Percentiles rank a stretch among this genome's conserved stretches.
Conservation (phyloP, 345 rosid species). For the Linum usitatissimum region DNA sequence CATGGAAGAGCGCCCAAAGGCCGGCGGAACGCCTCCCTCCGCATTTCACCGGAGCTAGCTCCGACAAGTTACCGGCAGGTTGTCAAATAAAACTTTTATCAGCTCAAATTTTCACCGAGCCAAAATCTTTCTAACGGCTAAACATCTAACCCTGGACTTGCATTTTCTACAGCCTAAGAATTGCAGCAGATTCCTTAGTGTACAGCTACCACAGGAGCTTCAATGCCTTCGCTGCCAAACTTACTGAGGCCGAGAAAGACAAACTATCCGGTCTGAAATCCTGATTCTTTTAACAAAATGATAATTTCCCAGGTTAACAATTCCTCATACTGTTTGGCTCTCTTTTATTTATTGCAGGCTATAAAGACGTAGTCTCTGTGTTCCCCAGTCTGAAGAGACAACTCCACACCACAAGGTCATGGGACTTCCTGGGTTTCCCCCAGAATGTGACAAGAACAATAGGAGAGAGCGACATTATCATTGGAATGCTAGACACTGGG, state of each 20-base stretch:
- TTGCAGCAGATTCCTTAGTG: not conserved
- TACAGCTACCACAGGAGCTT: not conserved
- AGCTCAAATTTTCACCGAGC: no score
- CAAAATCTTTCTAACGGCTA: no score
- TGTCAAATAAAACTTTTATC: no score
- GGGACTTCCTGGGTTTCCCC: not conserved
- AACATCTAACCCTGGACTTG: no score
- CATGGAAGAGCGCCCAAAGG: not conserved
- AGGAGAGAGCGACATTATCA: not conserved
- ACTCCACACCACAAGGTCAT: not conserved
- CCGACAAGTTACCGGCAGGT: not conserved
- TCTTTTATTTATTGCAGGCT: not conserved
- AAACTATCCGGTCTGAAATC: not conserved
- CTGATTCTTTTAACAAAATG: no score
- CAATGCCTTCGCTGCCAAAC: not conserved
- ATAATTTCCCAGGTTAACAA: not conserved
- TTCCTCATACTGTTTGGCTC: not conserved
- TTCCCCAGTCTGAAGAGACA: not conserved
- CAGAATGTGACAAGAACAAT: not conserved
- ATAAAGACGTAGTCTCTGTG: not conserved
- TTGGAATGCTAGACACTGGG: not conserved
- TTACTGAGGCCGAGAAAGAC: not conserved
- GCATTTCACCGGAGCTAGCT: not conserved
- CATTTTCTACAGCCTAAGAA: no score
- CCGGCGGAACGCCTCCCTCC: not conserved